These are phyloP conservation scores for Petunia secreta DNA, from an alignment of 257 asterid genomes.

Conservation along the genomic window DNA sequence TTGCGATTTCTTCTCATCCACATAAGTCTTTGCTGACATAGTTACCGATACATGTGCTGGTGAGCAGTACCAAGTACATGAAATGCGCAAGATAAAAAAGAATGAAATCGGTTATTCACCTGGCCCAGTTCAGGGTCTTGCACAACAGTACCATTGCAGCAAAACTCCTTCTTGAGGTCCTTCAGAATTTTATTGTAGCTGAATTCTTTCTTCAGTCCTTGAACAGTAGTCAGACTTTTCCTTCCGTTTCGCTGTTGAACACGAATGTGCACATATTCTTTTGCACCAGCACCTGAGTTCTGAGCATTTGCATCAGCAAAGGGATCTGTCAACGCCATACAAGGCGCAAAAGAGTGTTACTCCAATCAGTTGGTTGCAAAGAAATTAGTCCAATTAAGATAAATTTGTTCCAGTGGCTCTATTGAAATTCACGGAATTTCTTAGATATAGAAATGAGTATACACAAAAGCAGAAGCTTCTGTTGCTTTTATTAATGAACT, in stretches of 20 bases:
- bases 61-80: no score
- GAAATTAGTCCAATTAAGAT: not conserved
- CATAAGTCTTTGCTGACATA: no score
- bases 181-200: conserved; percentile 26
- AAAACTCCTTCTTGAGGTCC: conserved; percentile 24
- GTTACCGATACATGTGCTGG: no score
- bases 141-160: conserved; percentile 28
- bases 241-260: conserved; percentile 32
- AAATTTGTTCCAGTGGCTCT: not conserved
- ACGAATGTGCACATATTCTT: conserved; percentile 31
- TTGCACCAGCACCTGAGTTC: conserved; percentile 32
- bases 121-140: conserved; percentile 28
- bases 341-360: not conserved
- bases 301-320: conserved; percentile 30
- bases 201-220: conserved; percentile 29
- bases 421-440: not conserved
- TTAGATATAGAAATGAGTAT: not conserved
- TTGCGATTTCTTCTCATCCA: no score
- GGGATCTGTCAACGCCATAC: conserved; percentile 24
- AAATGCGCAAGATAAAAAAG: no score
- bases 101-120: not conserved
- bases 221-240: conserved; percentile 32
- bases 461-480: no score
- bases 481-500: no score
- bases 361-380: not conserved